Base-by-base conservation (phyloP, 1,284 basidiomycete genomes). In the Cutaneotrichosporon sp. region DNA sequence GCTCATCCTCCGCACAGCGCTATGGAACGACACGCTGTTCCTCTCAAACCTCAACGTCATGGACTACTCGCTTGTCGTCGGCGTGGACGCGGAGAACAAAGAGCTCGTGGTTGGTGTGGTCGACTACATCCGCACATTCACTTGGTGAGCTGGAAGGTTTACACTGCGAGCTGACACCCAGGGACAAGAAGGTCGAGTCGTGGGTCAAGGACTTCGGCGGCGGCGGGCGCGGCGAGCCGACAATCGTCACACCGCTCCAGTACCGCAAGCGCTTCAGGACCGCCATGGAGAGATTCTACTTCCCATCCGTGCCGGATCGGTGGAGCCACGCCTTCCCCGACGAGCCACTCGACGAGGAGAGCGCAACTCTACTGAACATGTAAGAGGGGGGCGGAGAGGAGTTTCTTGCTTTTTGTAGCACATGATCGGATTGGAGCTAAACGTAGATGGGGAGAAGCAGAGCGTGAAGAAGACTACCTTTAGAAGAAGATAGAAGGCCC, bases 11-110 rank as follows among this genome's bases (percentile, higher is more conserved):
- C 87, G 92, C 31, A 90, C 91, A 16, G 90, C 95, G 18, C 82
- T 99, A 46, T 93, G 87, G 82, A 98, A 97, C 73, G 97, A 99
- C 77, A 93, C 50, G 11, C 80, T 84, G 4, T 99, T 99, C 80
- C 81, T 99, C 51, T 89, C 91, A 11, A 92, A 95, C 67, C 89
- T 97, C 68, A 97, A 98, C 74, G 92, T 97, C 59, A 99, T 99
- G 97, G 97, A 99, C 79, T 99, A 99, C 79, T 98, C 95, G 22
- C 82, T 99, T 18, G 89, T 99, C 45, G 92, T 95, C 25, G 97
- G 95, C 18, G 89, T 99, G 16, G 94, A 97, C 75, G 87, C 86
- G 65, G 82, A 84, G 56, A 89, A 86, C 66, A 89, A 90, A 61
- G 90, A 95, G 74, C 82, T 95, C 16, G 92, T 97, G 16, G 87